Evolutionary conservation across 345 rosid genomes (phyloP), one percentile per base, ranked within the genome.

Genomic region (Populus euphratica): DNA sequence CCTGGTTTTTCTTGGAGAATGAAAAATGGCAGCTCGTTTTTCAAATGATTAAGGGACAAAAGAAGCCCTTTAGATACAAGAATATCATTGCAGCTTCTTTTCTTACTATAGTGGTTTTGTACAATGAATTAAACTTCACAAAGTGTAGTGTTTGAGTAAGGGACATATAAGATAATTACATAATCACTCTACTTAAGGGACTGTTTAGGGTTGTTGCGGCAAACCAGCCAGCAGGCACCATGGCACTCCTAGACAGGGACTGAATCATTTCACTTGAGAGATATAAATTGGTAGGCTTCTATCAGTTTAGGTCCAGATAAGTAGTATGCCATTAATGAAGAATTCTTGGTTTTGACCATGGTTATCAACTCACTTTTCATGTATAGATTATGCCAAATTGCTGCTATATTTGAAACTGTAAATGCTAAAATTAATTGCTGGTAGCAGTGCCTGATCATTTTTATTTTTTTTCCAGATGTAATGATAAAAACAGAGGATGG

Each of bases 401-500:
- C 43, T 69, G 67, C 23, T 77, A 20, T 23, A 29, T 49, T 68
- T 61, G 36, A 43, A 23, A 63, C 0, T 27, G 52, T 49, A 16
- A 20, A 33, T 73, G 7, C 20, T 70, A 21, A 39, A 18, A 6
- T 59, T 70, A 41, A 39, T 21, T 38, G 35, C 23, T 68, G 23
- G 62, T 82, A 49, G 8, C 69, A 65, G 61, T 21, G 69, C 35
- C 36, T 73, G 5, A 16, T 43, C n/a, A 47, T 75, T 70, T n/a
- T n/a, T n/a, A n/a, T 77, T 38, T 71, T 41, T 14, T 23, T 82
- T 66, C n/a, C 74, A 83, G 86, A 31, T 35, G 61, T 21, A 23
- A 72, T 63, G 72, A 35, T 71, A 33, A 78, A 66, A 56, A 31
- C 50, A 47, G 84, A 67, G 74, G 73, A 78, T 73, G 80, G 69